phyloP scores from a whole-genome alignment of 768 basidiomycete genomes.

The Tylopilus plumbeoviolaceoides region DNA sequence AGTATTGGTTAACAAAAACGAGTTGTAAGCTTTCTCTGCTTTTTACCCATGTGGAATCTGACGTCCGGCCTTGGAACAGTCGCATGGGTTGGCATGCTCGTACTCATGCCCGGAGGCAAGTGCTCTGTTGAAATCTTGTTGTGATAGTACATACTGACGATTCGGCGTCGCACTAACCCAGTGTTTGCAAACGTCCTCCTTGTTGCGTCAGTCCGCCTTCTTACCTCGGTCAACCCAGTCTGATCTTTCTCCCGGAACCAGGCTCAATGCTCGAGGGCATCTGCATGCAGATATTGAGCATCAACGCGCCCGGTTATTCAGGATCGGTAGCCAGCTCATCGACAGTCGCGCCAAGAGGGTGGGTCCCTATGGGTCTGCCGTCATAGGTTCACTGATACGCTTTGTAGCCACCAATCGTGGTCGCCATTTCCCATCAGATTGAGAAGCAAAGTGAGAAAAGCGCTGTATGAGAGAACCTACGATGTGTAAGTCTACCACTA shows the following conservation, averaged over 20 bases:
- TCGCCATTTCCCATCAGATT: constrained; percentile 11
- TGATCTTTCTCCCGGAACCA: neutral
- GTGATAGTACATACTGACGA: neutral
- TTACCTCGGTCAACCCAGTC: neutral
- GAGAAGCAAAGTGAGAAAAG: constrained; percentile 5
- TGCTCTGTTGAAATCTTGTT: neutral
- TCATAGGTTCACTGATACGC: neutral
- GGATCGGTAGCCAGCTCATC: constrained; percentile 4
- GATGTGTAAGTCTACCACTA: neutral
- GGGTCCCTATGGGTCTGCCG: neutral
- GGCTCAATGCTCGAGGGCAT: constrained; percentile 10
- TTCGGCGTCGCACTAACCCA: neutral
- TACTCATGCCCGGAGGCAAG: constrained; percentile 20
- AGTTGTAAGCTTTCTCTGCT: constrained; percentile 3
- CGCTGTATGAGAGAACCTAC: constrained; percentile 1
- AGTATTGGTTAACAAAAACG: constrained; percentile 18
- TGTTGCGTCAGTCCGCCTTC: constrained; percentile 11
- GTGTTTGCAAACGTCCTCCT: constrained; percentile 20
- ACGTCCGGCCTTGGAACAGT: neutral
- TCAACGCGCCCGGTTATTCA: neutral
- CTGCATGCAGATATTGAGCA: constrained; percentile 14
- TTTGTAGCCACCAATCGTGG: constrained; percentile 13
- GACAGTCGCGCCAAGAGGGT: constrained; percentile 5
- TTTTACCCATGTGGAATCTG: neutral
- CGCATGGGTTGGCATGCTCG: constrained; percentile 15